phyloP scores from a whole-genome alignment of 139 green algal genomes.

The Pseudopediastrum boryanum region DNA sequence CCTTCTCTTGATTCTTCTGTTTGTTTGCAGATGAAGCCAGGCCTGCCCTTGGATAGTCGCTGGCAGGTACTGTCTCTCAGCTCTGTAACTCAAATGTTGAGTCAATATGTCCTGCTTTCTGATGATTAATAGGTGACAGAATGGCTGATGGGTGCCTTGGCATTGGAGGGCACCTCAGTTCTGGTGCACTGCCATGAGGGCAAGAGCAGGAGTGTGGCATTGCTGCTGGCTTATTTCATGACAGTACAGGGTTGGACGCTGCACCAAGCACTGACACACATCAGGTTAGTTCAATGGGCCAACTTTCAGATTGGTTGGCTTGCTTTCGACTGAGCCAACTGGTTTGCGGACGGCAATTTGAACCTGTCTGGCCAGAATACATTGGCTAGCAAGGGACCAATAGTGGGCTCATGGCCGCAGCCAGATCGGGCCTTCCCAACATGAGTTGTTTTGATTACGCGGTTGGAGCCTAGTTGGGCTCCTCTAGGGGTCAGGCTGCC shows the following conservation, averaged over 20 bases:
- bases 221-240: slow-evolving; percentile 84
- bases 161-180: slow-evolving; percentile 52
- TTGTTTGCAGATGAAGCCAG: too few species aligned
- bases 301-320: not conserved
- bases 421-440: too few species aligned
- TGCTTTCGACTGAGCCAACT: not conserved
- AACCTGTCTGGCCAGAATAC: not conserved
- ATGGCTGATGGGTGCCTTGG: slow-evolving; percentile 46
- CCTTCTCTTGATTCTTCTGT: too few species aligned
- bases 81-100: too few species aligned
- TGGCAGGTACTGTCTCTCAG: too few species aligned
- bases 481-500: too few species aligned
- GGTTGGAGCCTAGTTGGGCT: too few species aligned
- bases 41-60: too few species aligned
- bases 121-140: too few species aligned
- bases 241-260: slow-evolving; percentile 53
- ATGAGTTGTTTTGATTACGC: too few species aligned
- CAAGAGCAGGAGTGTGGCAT: slow-evolving; percentile 72
- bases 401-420: not conserved
- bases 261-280: slow-evolving; percentile 56
- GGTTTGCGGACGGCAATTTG: not conserved
- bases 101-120: too few species aligned
- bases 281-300: slow-evolving; percentile 41
- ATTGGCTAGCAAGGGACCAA: not conserved
- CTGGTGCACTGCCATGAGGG: slow-evolving; percentile 94